These are phyloP conservation scores for Graphium sp. DNA, from an alignment of 2,329 filamentous ascomycete genomes.

Conservation along the genomic window DNA sequence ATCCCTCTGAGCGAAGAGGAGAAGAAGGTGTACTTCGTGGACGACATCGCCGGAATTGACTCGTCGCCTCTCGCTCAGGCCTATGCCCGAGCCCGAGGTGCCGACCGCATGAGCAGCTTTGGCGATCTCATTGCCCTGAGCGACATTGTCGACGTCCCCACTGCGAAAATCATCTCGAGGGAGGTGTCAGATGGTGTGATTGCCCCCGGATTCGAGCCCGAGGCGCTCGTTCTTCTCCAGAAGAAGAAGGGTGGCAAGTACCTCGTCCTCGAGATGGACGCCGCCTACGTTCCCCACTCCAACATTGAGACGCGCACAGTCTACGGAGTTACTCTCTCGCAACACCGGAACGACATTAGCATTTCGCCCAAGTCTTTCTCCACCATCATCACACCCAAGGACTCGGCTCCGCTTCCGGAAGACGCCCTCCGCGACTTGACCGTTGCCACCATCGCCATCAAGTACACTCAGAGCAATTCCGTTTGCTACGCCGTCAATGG, in stretches of 20 bases:
- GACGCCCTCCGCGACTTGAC: slow-evolving; percentile 77
- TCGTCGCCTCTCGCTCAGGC: slow-evolving; percentile 77
- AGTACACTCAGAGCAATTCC: slow-evolving; percentile 98
- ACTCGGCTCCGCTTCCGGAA: slow-evolving; percentile 54
- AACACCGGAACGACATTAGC: slow-evolving; percentile 82
- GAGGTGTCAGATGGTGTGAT: slow-evolving; percentile 97
- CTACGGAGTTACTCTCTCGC: slow-evolving; percentile 75
- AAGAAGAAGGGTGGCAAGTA: slow-evolving; percentile 99
- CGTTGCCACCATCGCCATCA: slow-evolving; percentile 89
- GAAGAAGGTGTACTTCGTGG: slow-evolving; percentile 96
- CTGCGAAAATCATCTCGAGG: slow-evolving; percentile 92
- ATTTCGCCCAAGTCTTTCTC: slow-evolving; percentile 77
- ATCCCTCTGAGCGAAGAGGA: slow-evolving; percentile 73
- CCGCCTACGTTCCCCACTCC: slow-evolving; percentile 64
- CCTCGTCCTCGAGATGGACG: slow-evolving; percentile 88
- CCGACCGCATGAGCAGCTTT: slow-evolving; percentile 97
- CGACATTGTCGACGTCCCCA: slow-evolving; percentile 77
- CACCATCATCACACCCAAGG: slow-evolving; percentile 75
- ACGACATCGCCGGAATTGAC: slow-evolving; percentile 83
- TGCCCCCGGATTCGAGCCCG: slow-evolving; percentile 70
- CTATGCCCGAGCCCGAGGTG: slow-evolving; percentile 86
- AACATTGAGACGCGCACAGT: slow-evolving; percentile 75
- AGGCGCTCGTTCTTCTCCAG: slow-evolving; percentile 76
- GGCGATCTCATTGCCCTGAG: slow-evolving; percentile 92
- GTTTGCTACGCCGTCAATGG: slow-evolving; percentile 94